Base-by-base conservation (phyloP, 2,329 filamentous ascomycete genomes). In the Penicillium concentricum region DNA sequence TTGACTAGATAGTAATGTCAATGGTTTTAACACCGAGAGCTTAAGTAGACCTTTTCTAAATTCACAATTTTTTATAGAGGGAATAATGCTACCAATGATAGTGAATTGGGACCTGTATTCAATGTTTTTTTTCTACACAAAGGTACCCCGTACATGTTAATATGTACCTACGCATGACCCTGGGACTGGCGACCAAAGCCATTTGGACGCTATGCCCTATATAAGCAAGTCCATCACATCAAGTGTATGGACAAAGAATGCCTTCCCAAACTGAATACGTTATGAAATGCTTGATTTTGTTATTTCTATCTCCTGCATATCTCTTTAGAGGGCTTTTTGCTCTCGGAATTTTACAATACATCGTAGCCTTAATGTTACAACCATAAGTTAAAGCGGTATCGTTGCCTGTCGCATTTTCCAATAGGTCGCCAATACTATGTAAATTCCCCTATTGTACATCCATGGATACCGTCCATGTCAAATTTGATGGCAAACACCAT, bases 111-210 rank as follows among this genome's bases (percentile, higher is more conserved):
- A 37, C 38, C 35, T 42, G 13, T 28, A 34, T 41, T 32, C 30
- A 32, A 15, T 32, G 30, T 32, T 32, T 30, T 12, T 13, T n/a
- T 30, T 10, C 20, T 16, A 26, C 10, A 15, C 13, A 34, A 12
- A 26, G 43, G 35, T 49, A 50, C 37, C 35, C 6, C 18, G 28
- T 55, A 43, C 32, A 43, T 39, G 16, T 42, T 42, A 34, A 34
- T 10, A 32, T 35, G 30, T 37, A 50, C 44, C 44, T 34, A 34
- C 46, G 18, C 52, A 55, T 51, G 46, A 51, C 52, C 52, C 43
- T 24, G 30, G 16, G 2, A 30, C 30, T 30, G 10, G 46, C 44
- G 22, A 38, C 41, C 30, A 50, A 42, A 48, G 51, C 37, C 37
- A 49, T 28, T 28, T 26, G 16, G 16, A 42, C 43, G 35, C 43